Evolutionary conservation across 2,329 filamentous ascomycete species (phyloP), one percentile per base, ranked within the genome.

Genomic region (Penicillium sp.): DNA sequence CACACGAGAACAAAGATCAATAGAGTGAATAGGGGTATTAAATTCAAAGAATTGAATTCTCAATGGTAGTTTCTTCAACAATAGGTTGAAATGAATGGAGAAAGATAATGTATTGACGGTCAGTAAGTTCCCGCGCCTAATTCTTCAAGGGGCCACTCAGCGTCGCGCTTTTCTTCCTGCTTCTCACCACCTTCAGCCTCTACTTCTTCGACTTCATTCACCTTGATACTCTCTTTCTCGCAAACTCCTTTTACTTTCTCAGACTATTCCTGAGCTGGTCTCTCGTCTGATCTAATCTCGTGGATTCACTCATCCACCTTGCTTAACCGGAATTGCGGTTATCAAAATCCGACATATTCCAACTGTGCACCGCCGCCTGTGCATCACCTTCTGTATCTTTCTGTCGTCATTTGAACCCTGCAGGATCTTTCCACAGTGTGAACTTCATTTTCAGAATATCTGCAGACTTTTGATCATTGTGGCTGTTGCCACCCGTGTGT

Each of bases 101-200:
- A 42, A 3, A 30, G 45, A 30, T 6, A 14, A 48, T 35, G 35
- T 16, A 51, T 35, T 52, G 30, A 44, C 26, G 41, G 43, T 44
- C 46, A 44, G 49, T 50, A 49, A 42, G 51, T 44, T 56, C 53
- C 58, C 44, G 58, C 47, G 50, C 30, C 44, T 57, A 55, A 40
- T 43, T 57, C 51, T 55, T 57, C 47, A 54, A 54, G 59, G 52
- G 49, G 53, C 45, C 51, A 48, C 52, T 56, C 60, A 51, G 48
- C 52, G 38, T 58, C 55, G 39, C 39, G 44, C 56, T 58, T 58
- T 30, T 27, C 40, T 51, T 51, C 49, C 42, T 32, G 14, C 34
- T n/a, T 35, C 23, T 40, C n/a, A 9, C 32, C 18, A 29, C 36
- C 35, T 47, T 48, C 36, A 7, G 44, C 41, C 43, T 48, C 45